These are phyloP conservation scores for Helichrysum umbraculigerum DNA, from an alignment of 129 eudicot genomes.

Conservation along the genomic window DNA sequence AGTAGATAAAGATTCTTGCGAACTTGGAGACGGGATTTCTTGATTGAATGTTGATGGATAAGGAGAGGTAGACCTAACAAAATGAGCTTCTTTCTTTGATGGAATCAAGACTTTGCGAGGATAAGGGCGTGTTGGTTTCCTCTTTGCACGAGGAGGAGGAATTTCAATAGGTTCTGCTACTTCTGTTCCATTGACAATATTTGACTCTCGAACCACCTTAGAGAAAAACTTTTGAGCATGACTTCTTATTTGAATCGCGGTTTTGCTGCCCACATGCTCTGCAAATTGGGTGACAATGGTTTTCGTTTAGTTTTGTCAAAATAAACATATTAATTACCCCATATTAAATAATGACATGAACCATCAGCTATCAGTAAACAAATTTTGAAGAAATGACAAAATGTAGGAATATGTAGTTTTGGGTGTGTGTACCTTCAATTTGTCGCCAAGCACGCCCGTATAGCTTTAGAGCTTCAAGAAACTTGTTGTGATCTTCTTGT, in stretches of 20 bases:
- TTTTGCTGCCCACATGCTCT: constrained; percentile 82
- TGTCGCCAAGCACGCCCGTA: constrained; percentile 75
- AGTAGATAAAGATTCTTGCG: constrained; percentile 26
- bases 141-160: constrained; percentile 90
- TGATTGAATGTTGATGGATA: constrained; percentile 20
- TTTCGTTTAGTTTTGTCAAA: neutral
- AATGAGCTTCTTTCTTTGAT: constrained; percentile 18
- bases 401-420: no score
- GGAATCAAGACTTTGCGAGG: constrained; percentile 58
- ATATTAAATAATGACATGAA: no score
- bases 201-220: constrained; percentile 73
- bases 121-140: constrained; percentile 82
- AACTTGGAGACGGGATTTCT: constrained; percentile 54
- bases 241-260: constrained; percentile 88
- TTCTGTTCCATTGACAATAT: constrained; percentile 28
- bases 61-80: constrained; percentile 30
- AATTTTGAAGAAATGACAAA: no score
- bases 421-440: constrained; percentile 54
- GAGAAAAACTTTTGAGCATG: constrained; percentile 88
- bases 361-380: no score
- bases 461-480: constrained; percentile 75
- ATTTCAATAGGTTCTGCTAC: constrained; percentile 51
- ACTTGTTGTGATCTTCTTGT: constrained; percentile 71
- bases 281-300: constrained; percentile 16
- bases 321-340: neutral